phyloP scores from a whole-genome alignment of 257 asterid species.

The Penstemon barbatus region DNA sequence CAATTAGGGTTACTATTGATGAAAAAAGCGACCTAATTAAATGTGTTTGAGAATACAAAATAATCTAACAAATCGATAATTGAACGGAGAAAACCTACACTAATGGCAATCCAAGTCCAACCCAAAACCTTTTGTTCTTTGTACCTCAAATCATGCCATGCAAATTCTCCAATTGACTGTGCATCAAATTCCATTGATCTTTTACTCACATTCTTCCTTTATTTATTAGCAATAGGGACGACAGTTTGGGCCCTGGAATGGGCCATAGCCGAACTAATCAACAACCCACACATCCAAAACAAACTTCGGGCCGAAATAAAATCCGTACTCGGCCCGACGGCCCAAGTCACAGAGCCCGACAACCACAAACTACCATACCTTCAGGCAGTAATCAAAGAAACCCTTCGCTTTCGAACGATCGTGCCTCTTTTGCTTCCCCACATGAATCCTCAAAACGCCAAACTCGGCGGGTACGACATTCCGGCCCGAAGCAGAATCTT shows the following conservation, averaged over 20 bases:
- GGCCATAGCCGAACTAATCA: conserved; percentile 71
- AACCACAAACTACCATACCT: conserved; percentile 63
- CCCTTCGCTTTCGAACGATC: conserved; percentile 67
- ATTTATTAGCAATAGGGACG: conserved; percentile 57
- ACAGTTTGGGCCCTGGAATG: conserved; percentile 77
- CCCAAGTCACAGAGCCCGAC: conserved; percentile 60
- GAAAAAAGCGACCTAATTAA: too few relatives aligned
- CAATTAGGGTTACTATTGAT: too few relatives aligned
- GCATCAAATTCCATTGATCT: too few relatives aligned
- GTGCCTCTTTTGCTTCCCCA: conserved; percentile 74
- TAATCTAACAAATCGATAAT: too few relatives aligned
- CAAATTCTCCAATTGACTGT: too few relatives aligned
- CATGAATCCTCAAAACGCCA: conserved; percentile 74
- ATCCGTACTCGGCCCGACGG: conserved; percentile 55
- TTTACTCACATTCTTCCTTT: too few relatives aligned
- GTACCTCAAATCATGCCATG: too few relatives aligned
- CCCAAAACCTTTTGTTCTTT: too few relatives aligned
- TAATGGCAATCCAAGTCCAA: too few relatives aligned
- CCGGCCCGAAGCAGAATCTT: conserved; percentile 73
- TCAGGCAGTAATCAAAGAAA: conserved; percentile 72
- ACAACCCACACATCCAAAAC: conserved; percentile 60
- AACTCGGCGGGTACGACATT: conserved; percentile 59
- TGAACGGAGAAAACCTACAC: too few relatives aligned
- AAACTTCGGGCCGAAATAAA: conserved; percentile 62
- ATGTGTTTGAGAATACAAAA: too few relatives aligned